These are phyloP conservation scores for Eucalyptus albens DNA, from an alignment of 345 rosid species.

Conservation along the genomic window DNA sequence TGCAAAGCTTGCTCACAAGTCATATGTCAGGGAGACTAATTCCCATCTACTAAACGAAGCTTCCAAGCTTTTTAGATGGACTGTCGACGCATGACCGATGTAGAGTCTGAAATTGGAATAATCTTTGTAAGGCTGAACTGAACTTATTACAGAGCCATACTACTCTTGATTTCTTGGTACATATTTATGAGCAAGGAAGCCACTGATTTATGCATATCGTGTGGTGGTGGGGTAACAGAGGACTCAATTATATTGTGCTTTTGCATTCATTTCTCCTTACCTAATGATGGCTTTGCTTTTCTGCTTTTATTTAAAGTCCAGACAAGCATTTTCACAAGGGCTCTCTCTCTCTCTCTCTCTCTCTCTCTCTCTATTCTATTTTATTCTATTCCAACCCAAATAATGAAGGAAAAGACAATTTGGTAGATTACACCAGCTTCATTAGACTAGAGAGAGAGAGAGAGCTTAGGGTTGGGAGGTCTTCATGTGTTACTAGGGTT, in stretches of 20 bases:
- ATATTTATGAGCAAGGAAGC: not conserved
- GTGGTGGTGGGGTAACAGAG: conserved; percentile 43
- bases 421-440: not conserved
- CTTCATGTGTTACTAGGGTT: not conserved
- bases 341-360: not conserved
- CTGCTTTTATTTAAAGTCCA: conserved; percentile 9
- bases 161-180: not conserved
- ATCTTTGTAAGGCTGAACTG: not conserved
- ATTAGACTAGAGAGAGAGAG: not conserved
- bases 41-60: not conserved
- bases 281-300: conserved; percentile 35
- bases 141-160: not conserved
- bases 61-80: not conserved
- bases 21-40: not conserved
- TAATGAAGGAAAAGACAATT: not conserved
- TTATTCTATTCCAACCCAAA: not conserved
- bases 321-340: not conserved
- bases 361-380: not conserved
- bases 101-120: not conserved
- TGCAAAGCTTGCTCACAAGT: not conserved
- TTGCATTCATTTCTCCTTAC: conserved; percentile 32
- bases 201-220: not conserved
- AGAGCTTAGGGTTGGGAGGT: not conserved
- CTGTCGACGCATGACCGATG: not conserved
- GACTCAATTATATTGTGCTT: conserved; percentile 46